Conservation (phyloP, 1,284 basidiomycete species). For the Marasmius tenuissimus region DNA sequence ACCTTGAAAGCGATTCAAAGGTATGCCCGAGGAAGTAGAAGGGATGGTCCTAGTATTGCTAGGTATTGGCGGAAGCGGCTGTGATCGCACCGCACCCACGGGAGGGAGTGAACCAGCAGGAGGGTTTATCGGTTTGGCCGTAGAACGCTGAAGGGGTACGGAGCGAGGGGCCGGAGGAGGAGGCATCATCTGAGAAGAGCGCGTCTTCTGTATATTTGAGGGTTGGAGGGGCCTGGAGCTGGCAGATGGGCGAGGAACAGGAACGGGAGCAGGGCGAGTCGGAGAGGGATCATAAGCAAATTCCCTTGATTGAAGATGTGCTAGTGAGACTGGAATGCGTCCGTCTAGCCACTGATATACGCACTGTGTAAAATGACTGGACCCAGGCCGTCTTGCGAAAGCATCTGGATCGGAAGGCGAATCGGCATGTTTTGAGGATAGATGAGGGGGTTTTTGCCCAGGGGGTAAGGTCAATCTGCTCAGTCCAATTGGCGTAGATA, state of each 20-base stretch:
- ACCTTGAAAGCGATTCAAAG: not conserved
- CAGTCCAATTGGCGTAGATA: conserved; percentile 49
- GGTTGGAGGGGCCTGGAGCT: not conserved
- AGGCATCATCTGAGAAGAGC: conserved; percentile 14
- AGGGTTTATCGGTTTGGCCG: not conserved
- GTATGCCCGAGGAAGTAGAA: not conserved
- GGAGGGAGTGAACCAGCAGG: not conserved
- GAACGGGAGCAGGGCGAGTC: conserved; percentile 16
- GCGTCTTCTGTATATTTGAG: not conserved
- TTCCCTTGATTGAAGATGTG: conserved; percentile 46
- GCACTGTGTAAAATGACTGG: conserved; percentile 49
- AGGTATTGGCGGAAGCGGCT: not conserved
- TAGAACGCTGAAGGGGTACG: not conserved
- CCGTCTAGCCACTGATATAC: conserved; percentile 16
- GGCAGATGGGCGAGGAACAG: conserved; percentile 25
- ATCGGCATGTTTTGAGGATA: conserved; percentile 33
- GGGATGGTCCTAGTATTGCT: not conserved
- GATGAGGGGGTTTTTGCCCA: conserved; percentile 48
- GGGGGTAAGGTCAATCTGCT: conserved; percentile 59
- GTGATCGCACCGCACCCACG: not conserved
- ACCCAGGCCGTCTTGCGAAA: conserved; percentile 37
- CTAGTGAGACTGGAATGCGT: conserved; percentile 19
- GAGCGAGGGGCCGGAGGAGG: conserved; percentile 1
- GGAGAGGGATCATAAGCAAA: conserved; percentile 54
- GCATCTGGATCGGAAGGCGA: conserved; percentile 19